These are phyloP conservation scores for Casaregolazyma lundiana DNA, from an alignment of 1,139 yeast species.

Conservation along the genomic window DNA sequence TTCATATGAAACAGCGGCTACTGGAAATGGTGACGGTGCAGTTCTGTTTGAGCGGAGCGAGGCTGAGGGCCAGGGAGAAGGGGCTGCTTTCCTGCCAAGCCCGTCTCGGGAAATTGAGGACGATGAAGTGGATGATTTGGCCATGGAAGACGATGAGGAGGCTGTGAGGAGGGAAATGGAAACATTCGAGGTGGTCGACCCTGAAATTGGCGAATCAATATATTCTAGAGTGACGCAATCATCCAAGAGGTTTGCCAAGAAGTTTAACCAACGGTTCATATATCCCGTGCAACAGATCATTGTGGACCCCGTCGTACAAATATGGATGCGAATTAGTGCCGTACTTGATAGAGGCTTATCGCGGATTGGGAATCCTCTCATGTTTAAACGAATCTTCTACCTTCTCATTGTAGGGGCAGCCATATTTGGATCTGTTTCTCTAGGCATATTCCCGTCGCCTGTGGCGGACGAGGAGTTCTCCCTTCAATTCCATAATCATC, in stretches of 20 bases:
- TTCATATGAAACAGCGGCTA: slow-evolving; percentile 20
- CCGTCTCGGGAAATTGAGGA: slow-evolving; percentile 3
- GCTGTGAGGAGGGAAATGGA: slow-evolving; percentile 32
- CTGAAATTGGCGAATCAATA: slow-evolving; percentile 18
- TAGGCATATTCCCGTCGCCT: slow-evolving; percentile 47
- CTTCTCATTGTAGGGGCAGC: slow-evolving; percentile 57
- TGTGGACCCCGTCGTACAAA: slow-evolving; percentile 65
- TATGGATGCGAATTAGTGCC: slow-evolving; percentile 43
- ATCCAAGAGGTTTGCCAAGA: slow-evolving; percentile 28
- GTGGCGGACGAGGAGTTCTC: slow-evolving; percentile 38
- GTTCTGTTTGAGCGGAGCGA: slow-evolving; percentile 16
- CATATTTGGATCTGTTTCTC: slow-evolving; percentile 53
- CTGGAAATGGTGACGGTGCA: slow-evolving; percentile 9
- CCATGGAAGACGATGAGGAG: slow-evolving; percentile 12
- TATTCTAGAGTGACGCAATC: slow-evolving; percentile 25
- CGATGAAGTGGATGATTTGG: slow-evolving; percentile 12
- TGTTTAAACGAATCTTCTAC: slow-evolving; percentile 70
- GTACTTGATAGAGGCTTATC: slow-evolving; percentile 56
- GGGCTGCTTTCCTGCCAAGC: background rate
- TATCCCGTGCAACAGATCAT: slow-evolving; percentile 49
- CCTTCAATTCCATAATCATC: slow-evolving; percentile 62
- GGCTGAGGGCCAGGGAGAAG: slow-evolving; percentile 14
- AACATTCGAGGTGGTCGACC: slow-evolving; percentile 42
- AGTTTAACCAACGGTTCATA: slow-evolving; percentile 44
- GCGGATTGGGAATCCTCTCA: slow-evolving; percentile 77